Evolutionary conservation across 2,329 filamentous ascomycete species (phyloP).

Genomic region (Hypomyces perniciosus): DNA sequence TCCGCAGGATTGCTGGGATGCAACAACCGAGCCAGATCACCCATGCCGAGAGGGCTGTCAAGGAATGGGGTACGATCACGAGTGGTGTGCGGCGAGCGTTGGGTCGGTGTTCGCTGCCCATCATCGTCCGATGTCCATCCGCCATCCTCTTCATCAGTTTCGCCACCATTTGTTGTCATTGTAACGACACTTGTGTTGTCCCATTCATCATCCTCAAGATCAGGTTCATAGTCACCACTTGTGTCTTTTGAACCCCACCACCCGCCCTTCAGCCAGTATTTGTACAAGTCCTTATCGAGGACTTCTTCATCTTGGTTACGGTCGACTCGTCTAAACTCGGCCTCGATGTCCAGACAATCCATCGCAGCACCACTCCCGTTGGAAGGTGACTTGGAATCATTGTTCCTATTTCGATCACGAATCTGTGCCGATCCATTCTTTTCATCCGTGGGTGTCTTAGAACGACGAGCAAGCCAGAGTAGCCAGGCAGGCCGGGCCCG

Average conservation of each 20-base stretch:
- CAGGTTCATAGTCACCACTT: conserved; percentile 70
- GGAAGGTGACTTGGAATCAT: not conserved
- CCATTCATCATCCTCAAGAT: conserved; percentile 50
- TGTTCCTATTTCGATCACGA: not conserved
- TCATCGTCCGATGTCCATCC: conserved; percentile 44
- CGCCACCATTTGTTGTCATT: conserved; percentile 34
- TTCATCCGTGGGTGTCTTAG: conserved; percentile 22
- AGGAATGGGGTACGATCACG: conserved; percentile 52
- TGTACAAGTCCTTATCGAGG: conserved; percentile 70
- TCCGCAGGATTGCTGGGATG: conserved; percentile 74
- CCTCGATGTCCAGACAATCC: conserved; percentile 63
- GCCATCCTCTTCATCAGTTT: conserved; percentile 34
- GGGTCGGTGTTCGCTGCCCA: conserved; percentile 68
- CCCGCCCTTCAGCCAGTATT: conserved; percentile 76
- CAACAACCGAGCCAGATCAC: conserved; percentile 71
- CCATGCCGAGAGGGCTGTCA: conserved; percentile 58
- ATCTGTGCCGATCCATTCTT: not conserved
- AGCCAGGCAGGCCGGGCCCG: conserved; percentile 45
- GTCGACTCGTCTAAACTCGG: conserved; percentile 60
- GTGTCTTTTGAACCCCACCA: conserved; percentile 79
- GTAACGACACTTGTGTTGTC: conserved; percentile 81
- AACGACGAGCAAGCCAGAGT: conserved; percentile 43
- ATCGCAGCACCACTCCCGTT: not conserved
- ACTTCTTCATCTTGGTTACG: conserved; percentile 51
- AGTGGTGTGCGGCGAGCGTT: conserved; percentile 42